These are phyloP conservation scores for Podospora anserina DNA, from an alignment of 495 filamentous ascomycete genomes.

Conservation along the genomic window DNA sequence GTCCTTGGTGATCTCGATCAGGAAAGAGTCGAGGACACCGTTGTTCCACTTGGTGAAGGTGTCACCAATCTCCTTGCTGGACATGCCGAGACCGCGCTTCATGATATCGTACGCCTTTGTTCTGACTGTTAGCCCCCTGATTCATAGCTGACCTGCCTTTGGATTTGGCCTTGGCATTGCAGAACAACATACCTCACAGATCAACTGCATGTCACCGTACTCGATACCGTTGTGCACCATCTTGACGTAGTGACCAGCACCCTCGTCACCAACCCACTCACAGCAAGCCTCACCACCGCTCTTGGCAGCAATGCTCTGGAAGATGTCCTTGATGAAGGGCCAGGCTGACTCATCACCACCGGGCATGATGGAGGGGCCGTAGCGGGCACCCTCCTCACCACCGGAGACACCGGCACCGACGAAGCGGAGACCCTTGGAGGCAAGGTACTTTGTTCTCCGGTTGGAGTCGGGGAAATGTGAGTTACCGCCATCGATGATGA, in stretches of 20 bases:
- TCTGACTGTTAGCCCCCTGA: conserved; percentile 16
- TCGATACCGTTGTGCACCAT: conserved; percentile 99
- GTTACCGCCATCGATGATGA: conserved; percentile 99
- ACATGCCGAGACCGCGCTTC: conserved; percentile 88
- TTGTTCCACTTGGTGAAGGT: conserved; percentile 96
- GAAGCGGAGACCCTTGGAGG: conserved; percentile 85
- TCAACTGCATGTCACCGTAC: conserved; percentile 99
- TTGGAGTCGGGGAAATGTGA: conserved; percentile 99
- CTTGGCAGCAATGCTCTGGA: conserved; percentile 97
- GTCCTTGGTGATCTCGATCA: conserved; percentile 98
- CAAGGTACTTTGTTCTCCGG: conserved; percentile 84
- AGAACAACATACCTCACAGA: conserved; percentile 74
- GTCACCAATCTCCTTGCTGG: conserved; percentile 89
- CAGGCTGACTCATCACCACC: conserved; percentile 97
- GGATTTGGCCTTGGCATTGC: too few relatives aligned
- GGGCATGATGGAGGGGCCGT: conserved; percentile 96
- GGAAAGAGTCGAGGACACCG: conserved; percentile 97
- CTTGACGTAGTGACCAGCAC: conserved; percentile 99
- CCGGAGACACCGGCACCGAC: conserved; percentile 97
- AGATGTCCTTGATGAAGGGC: conserved; percentile 98
- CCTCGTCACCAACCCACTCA: conserved; percentile 99
- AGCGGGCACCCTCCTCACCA: conserved; percentile 98
- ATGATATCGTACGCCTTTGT: conserved; percentile 95
- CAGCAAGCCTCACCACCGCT: conserved; percentile 95
- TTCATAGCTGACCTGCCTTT: not conserved